These are phyloP conservation scores for Nitzschia palea DNA, from an alignment of 108 stramenopile species.

Conservation along the genomic window DNA sequence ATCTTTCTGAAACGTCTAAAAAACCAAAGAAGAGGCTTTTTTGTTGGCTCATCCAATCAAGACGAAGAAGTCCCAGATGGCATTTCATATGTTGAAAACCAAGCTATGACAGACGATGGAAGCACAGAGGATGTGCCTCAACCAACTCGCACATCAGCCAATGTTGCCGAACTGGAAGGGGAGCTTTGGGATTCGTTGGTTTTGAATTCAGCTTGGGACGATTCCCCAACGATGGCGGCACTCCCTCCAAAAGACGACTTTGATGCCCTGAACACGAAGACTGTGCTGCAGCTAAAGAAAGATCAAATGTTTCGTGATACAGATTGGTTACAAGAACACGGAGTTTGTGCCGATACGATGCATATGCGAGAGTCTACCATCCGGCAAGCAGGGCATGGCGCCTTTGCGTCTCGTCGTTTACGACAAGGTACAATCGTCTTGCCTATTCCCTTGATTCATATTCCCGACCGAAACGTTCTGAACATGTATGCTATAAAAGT, in stretches of 20 bases:
- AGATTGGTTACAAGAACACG: conserved; percentile 41
- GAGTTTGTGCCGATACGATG: conserved; percentile 41
- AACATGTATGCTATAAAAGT: conserved; percentile 17
- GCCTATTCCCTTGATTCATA: conserved; percentile 29
- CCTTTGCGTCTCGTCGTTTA: conserved; percentile 55
- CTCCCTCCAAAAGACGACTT: conserved; percentile 23
- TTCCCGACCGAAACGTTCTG: conserved; percentile 23
- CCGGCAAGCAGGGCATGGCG: conserved; percentile 69
- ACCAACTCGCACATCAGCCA: not conserved
- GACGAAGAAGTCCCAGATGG: too few species aligned
- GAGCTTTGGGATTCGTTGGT: conserved; percentile 35
- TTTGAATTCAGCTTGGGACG: conserved; percentile 8
- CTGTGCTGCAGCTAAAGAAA: conserved; percentile 18
- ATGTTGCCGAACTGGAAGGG: not conserved
- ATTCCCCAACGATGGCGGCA: conserved; percentile 34
- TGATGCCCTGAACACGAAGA: conserved; percentile 14
- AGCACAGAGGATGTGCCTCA: too few species aligned
- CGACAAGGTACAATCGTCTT: conserved; percentile 32
- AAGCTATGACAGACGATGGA: conserved; percentile 19
- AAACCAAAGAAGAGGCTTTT: too few species aligned
- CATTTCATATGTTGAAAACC: conserved; percentile 1
- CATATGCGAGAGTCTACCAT: conserved; percentile 49
- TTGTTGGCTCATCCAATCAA: too few species aligned
- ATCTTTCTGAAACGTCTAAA: not conserved
- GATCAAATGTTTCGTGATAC: conserved; percentile 15